phyloP scores from a whole-genome alignment of 352 stramenopile species.

The Phytophthora macrochlamydospora region DNA sequence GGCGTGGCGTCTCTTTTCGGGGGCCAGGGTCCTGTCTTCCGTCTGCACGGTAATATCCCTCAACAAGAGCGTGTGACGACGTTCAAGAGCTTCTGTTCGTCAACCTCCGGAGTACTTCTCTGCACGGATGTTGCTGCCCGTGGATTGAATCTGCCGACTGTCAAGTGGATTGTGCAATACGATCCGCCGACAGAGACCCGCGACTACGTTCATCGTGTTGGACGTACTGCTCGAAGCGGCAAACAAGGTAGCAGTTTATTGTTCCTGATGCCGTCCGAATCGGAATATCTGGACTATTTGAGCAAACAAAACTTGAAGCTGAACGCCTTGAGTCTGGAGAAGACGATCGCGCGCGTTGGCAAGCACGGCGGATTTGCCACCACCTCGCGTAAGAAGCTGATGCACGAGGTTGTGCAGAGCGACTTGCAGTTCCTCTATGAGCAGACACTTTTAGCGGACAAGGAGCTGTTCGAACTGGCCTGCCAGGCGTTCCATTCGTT shows the following conservation, averaged over 20 bases:
- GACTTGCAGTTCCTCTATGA: conserved; percentile 87
- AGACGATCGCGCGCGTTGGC: conserved; percentile 72
- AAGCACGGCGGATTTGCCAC: conserved; percentile 64
- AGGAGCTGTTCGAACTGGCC: conserved; percentile 82
- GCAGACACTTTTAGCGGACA: conserved; percentile 82
- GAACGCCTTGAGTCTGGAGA: conserved; percentile 87
- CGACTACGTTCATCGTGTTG: conserved; percentile 99
- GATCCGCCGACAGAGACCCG: conserved; percentile 98
- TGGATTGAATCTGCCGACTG: conserved; percentile 97
- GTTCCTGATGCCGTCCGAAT: conserved; percentile 97
- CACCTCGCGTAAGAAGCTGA: conserved; percentile 76
- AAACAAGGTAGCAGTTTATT: conserved; percentile 96
- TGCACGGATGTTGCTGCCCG: conserved; percentile 98
- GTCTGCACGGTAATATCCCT: conserved; percentile 96
- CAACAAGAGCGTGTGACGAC: conserved; percentile 97
- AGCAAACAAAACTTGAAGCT: conserved; percentile 80
- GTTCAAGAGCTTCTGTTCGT: conserved; percentile 94
- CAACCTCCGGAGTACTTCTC: conserved; percentile 93
- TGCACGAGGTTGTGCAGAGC: conserved; percentile 81
- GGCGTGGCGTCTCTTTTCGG: conserved; percentile 68
- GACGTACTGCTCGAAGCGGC: conserved; percentile 97
- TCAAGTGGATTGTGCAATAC: conserved; percentile 98
- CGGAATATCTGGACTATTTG: conserved; percentile 94
- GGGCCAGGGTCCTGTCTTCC: conserved; percentile 62
- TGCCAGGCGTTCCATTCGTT: conserved; percentile 93